Base-by-base conservation (phyloP, 1,284 basidiomycete genomes). In the Cutaneotrichosporon sp. region DNA sequence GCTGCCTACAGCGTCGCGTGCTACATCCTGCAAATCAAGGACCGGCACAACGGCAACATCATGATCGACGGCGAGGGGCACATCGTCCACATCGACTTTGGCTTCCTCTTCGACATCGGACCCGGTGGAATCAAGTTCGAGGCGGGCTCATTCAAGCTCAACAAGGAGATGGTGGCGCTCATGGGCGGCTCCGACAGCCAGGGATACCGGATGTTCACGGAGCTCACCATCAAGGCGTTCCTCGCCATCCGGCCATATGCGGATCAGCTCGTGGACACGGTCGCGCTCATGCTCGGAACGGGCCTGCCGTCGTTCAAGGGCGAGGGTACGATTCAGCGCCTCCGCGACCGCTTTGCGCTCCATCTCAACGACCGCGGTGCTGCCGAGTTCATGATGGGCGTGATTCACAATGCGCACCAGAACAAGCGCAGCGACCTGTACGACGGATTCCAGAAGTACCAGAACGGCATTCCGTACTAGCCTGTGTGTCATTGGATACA, bases 1-100 rank as follows among this genome's bases (percentile, higher is more conserved):
- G 96, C 96, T 1, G 96, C 92, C 17, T 99, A 99, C 75, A 97
- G 92, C 31, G 86, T 98, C n/a, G 90, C 91, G 11, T 98, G 94
- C 73, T 97, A 97, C 74, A 91, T 97, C 59, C 76, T 97, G 34
- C 94, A 98, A 74, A 91, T 97, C 76, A 94, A 96, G 76, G 96
- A 98, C 72, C 79, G 94, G 32, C 94, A 98, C 75, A 97, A 97
- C 68, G 94, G 94, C 19, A 98, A 98, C 72, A 97, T 97, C 67
- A 96, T 98, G 93, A 94, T 98, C 55, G 92, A 97, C 67, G 90
- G 88, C 7, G 88, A 93, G 57, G 94, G 94, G 0, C 92, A 97
- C 68, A 89, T 98, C 57, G 83, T 97, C 4, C 94, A 98, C 46
- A 42, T 65, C 90, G 93, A 98, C 76, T 98, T 98, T 68, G 96